A percentile compares a stretch with the other conserved stretches of the same genome.
These are phyloP conservation scores for Nymphaea colorata DNA, from an alignment of 164 flowering plant genomes.

Conservation along the genomic window DNA sequence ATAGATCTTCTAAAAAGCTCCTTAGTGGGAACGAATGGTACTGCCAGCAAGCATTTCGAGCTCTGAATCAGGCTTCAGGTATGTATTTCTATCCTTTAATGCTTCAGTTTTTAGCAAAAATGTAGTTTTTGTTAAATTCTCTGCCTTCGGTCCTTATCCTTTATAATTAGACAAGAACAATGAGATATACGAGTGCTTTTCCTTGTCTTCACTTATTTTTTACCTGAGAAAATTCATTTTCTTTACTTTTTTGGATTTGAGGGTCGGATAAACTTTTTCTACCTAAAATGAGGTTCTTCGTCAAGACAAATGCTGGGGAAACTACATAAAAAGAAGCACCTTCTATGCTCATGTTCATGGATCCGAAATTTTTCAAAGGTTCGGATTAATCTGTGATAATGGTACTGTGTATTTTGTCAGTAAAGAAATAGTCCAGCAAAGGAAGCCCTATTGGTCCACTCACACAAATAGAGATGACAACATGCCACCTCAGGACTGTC, in stretches of 20 bases:
- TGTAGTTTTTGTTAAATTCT: background rate
- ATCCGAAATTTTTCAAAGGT: too few species aligned
- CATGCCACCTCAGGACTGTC: too few species aligned
- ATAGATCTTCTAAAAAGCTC: constrained; percentile 58
- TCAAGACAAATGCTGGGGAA: too few species aligned
- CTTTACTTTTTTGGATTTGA: background rate
- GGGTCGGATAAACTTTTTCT: background rate
- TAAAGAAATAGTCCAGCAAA: too few species aligned
- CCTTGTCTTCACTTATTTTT: background rate
- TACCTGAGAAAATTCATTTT: background rate
- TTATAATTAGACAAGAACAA: background rate
- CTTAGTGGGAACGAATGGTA: constrained; percentile 89
- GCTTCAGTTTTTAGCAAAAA: background rate
- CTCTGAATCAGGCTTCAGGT: constrained; percentile 97
- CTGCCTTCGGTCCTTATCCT: background rate
- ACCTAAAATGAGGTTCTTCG: too few species aligned
- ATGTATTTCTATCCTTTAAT: constrained; percentile 4
- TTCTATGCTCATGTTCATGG: too few species aligned
- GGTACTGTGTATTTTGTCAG: too few species aligned
- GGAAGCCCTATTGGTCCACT: too few species aligned
- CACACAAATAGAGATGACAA: too few species aligned
- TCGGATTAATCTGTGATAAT: too few species aligned
- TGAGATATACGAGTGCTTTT: background rate
- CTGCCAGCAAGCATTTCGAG: constrained; percentile 94
- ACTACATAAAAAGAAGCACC: too few species aligned